Conservation (phyloP, 306 rosid species). For the Citrullus mucosospermus region DNA sequence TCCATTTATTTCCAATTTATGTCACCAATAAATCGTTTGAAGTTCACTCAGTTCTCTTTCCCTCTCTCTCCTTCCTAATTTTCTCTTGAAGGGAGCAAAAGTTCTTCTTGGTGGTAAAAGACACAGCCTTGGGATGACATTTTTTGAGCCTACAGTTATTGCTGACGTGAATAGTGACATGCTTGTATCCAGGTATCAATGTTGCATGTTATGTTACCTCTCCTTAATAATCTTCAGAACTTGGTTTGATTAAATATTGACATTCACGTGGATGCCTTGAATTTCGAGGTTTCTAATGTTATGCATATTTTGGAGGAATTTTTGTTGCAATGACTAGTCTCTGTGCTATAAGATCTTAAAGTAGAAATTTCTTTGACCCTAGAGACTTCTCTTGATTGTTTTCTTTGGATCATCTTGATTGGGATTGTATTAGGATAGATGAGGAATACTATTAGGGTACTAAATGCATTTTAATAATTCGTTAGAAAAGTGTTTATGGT, state of each 20-base stretch:
- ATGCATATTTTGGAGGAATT: background rate
- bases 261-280: background rate
- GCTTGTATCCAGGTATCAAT: constrained; percentile 53
- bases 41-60: background rate
- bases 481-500: background rate
- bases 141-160: constrained; percentile 82
- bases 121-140: constrained; percentile 75
- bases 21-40: background rate
- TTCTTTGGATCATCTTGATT: background rate
- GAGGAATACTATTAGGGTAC: no score
- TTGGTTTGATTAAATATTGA: background rate
- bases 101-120: constrained; percentile 81
- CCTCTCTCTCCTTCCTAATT: constrained; percentile 3
- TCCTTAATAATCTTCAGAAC: background rate
- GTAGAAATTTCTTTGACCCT: background rate
- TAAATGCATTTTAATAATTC: no score
- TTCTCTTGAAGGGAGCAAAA: constrained; percentile 71
- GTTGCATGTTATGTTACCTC: background rate
- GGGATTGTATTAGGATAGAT: background rate
- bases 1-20: background rate
- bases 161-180: constrained; percentile 60
- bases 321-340: background rate
- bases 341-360: background rate
- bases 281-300: background rate
- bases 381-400: background rate